Conservation (phyloP, 2,329 filamentous ascomycete genomes). For the Ophiostoma ulmi region DNA sequence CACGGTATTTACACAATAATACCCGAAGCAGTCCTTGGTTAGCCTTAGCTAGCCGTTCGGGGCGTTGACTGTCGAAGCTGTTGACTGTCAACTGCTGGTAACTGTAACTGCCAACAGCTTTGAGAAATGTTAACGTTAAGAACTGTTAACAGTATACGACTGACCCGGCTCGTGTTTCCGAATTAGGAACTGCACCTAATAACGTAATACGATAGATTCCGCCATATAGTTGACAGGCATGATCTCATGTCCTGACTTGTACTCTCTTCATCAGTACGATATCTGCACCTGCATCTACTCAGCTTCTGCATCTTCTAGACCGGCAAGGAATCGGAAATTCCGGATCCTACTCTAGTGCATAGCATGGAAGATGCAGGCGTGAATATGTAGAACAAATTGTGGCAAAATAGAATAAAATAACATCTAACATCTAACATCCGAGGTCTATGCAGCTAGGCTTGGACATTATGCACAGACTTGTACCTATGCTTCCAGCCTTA, state of each 20-base stretch:
- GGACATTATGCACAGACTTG: not conserved
- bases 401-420: no score
- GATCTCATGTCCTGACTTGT: not conserved
- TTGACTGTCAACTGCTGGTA: no score
- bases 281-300: not conserved
- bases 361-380: not conserved
- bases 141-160: no score
- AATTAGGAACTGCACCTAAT: not conserved
- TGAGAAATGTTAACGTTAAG: no score
- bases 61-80: no score
- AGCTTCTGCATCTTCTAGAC: not conserved
- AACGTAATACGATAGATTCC: not conserved
- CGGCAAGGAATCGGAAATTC: not conserved
- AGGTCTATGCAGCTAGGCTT: not conserved
- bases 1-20: not conserved
- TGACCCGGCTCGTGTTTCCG: not conserved
- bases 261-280: not conserved
- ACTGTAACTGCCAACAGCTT: no score
- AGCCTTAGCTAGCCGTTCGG: not conserved
- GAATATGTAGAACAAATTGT: not conserved
- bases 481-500: not conserved
- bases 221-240: not conserved
- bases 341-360: slow-evolving; percentile 7
- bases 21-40: not conserved
- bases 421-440: not conserved